Evolutionary conservation across 2,329 filamentous ascomycete genomes (phyloP).

Genomic region (Pseudogymnoascus sp.): DNA sequence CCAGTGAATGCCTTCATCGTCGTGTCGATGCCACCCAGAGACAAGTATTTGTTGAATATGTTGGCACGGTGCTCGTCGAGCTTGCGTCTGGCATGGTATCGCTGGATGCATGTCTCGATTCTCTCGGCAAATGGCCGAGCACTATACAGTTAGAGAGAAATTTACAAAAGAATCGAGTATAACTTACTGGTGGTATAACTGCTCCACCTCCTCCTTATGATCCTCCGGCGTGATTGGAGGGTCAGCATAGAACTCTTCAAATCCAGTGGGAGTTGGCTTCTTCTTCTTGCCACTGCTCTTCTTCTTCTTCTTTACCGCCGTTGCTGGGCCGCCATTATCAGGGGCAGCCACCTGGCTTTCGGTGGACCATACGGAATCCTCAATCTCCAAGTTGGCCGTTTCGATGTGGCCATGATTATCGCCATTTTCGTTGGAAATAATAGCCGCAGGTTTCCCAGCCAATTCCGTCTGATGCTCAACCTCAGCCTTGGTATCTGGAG

Average conservation of each 20-base stretch:
- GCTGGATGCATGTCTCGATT: constrained; percentile 76
- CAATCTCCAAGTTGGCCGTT: background rate
- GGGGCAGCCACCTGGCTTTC: background rate
- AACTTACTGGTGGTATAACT: constrained; percentile 59
- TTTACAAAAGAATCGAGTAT: background rate
- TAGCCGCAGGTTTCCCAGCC: background rate
- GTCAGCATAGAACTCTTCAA: constrained; percentile 75
- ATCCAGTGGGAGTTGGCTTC: constrained; percentile 46
- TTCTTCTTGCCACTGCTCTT: constrained; percentile 29
- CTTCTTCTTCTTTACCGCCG: constrained; percentile 29
- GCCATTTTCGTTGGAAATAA: background rate
- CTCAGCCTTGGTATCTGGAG: background rate
- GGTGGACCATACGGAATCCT: background rate
- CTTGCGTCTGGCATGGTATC: constrained; percentile 69
- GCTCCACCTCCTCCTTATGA: constrained; percentile 50
- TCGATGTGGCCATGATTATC: background rate
- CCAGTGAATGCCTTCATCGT: constrained; percentile 52
- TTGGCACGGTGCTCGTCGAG: constrained; percentile 53
- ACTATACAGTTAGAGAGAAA: constrained; percentile 31
- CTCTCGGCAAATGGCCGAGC: constrained; percentile 55
- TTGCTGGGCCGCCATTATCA: background rate
- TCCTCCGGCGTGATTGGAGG: constrained; percentile 66
- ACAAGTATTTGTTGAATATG: constrained; percentile 73
- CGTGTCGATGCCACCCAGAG: constrained; percentile 70
- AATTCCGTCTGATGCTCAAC: background rate